Evolutionary conservation across 2,329 filamentous ascomycete genomes (phyloP), one percentile per base, ranked within the genome.

Genomic region (Cladophialophora immunda): DNA sequence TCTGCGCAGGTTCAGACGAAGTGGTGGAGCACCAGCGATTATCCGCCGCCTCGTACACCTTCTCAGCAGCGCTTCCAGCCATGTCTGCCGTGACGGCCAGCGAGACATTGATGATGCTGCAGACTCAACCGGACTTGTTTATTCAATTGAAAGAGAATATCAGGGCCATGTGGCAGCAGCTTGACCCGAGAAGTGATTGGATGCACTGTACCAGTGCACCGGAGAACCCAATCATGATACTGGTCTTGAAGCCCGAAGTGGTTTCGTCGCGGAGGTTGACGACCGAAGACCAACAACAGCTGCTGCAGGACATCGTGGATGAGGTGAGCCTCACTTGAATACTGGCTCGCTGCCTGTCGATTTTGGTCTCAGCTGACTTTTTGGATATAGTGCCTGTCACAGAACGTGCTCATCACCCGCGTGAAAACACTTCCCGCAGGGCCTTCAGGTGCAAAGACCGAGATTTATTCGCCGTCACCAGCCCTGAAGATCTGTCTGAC

Each of bases 1-100:
- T 99, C 83, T 99, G 95, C 77, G 94, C 94, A 17, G 94, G 94
- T 19, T 90, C 90, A 45, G 90, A 90, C 71, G 95, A 97, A 76
- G 94, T 98, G 19, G 92, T 98, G 19, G 92, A 96, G 78, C 95
- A 99, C 76, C 95, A 99, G 81, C 93, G 95, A 72, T 94, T 99
- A 75, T 93, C 92, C 8, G 92, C 94, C 4, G 89, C 92, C 1
- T 91, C 94, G 0, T 99, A 98, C 79, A 98, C 95, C 3, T 99
- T 93, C 82, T 98, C 94, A 30, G 95, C 95, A 2, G 95, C 95
- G 6, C 84, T 99, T 36, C 95, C 95, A 3, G 95, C 95, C 22
- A 91, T 99, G 83, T 84, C 97, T 61, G 93, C 95, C 19, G 97
- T 96, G n/a, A 97, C 94, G 0, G 93, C 94, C 0, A 97, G 92